Evolutionary conservation across 768 basidiomycete genomes (phyloP).

Genomic region (Suillus bovinus): DNA sequence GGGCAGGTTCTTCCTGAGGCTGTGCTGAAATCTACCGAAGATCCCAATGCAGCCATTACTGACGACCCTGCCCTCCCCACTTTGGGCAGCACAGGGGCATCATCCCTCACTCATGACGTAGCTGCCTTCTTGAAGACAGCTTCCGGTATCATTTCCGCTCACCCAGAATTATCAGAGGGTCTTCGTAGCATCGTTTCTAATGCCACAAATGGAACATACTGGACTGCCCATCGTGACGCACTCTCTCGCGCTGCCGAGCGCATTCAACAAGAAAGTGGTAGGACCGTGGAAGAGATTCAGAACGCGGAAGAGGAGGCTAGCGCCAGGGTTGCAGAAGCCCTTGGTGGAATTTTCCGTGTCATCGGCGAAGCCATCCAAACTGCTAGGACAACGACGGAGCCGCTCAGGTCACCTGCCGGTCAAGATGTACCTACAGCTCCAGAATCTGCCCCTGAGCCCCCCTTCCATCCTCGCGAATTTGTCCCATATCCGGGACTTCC

Average conservation of each 20-base stretch:
- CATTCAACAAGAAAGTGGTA: conserved; percentile 40
- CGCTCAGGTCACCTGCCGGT: neutral
- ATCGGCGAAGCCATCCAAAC: conserved; percentile 41
- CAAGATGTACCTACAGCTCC: conserved; percentile 4
- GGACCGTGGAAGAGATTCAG: conserved; percentile 45
- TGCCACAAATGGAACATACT: conserved; percentile 65
- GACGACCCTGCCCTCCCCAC: conserved; percentile 55
- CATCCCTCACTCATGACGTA: conserved; percentile 64
- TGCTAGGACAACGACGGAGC: conserved; percentile 12
- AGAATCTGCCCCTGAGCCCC: conserved; percentile 4
- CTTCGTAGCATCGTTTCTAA: conserved; percentile 66
- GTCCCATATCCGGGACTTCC: conserved; percentile 13
- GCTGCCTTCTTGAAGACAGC: conserved; percentile 59
- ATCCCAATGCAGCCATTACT: conserved; percentile 18
- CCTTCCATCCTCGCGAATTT: conserved; percentile 10
- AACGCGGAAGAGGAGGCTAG: conserved; percentile 68
- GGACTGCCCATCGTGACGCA: conserved; percentile 60
- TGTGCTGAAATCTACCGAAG: conserved; percentile 11
- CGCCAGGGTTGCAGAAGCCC: conserved; percentile 58
- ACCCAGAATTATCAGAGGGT: conserved; percentile 72
- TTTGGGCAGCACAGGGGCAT: conserved; percentile 34
- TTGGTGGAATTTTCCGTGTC: conserved; percentile 57
- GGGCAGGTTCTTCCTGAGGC: conserved; percentile 24
- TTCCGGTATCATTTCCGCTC: conserved; percentile 53
- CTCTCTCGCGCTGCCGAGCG: conserved; percentile 59